Base-by-base conservation (phyloP, 1,139 yeast species). In the Magnusiomyces tetraspermus region DNA sequence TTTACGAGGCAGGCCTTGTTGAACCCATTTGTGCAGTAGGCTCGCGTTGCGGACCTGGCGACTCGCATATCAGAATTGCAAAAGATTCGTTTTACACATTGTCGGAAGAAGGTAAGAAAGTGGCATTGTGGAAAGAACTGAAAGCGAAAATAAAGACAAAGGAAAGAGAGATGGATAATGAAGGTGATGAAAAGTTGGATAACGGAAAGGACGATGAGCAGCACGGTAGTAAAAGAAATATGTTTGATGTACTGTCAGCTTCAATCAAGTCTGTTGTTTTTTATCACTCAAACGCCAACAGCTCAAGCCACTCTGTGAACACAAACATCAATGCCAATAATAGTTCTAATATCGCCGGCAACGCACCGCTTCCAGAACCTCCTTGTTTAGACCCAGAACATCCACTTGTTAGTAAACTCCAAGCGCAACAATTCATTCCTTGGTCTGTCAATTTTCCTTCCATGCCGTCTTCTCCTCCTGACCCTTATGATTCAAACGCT, bases 1-100 rank as follows among this genome's bases (percentile, higher is more conserved):
- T 90, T 58, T 57, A 83, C 22, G 71, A 69, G 37, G 66, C 73
- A 36, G 76, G 76, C 0, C 69, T 85, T 8, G 70, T 89, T 11
- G 68, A 66, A 15, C 62, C 50, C 38, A 45, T 26, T 3, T 22
- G 23, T n/a, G 28, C 33, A 22, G 46, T 43, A 3, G 37, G 24
- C 13, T 21, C 51, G 13, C 23, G 28, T 1, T 31, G 47, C 36
- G 19, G 8, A 8, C 28, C 42, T 24, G n/a, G 37, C 21, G 41
- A 51, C 30, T 15, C 40, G n/a, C 40, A 43, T n/a, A 33, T 49
- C 2, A 22, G 46, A 19, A 28, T 51, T 42, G 51, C 52, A 23
- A 53, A 60, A 17, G 48, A 45, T 15, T 46, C 59, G 1, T 51
- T 60, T 30, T 63, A 63, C 52, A 50, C 52, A 10, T 48, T 62